Base-by-base conservation (phyloP, 1,284 basidiomycete genomes). In the Tilletia horrida region DNA sequence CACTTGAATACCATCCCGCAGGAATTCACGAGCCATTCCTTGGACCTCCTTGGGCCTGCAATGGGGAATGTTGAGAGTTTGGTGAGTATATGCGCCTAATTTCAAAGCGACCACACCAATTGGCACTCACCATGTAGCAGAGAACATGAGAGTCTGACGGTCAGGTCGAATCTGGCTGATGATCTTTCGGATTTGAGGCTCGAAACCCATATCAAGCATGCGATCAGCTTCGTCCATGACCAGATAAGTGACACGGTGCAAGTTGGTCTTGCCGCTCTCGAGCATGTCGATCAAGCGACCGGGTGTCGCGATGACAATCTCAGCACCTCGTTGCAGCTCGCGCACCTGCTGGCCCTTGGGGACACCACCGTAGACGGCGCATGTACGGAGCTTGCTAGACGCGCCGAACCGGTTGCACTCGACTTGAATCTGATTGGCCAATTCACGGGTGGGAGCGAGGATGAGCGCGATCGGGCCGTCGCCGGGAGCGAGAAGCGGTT, bases 141-240 rank as follows among this genome's bases (percentile, higher is more conserved):
- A 97, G 86, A 99, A 99, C 83, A 84, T 84, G 75, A 84, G 81
- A 59, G 84, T 84, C 82, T 97, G 94, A 81, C 93, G 89, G 85
- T 97, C 94, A 48, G 93, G 94, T 55, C 94, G 89, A 80, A 97
- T 96, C 85, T 98, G 95, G 76, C 89, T 86, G 75, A 98, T 90
- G 78, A 97, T 97, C 86, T 98, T 98, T 83, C 94, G 88, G 82
- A 98, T 98, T 83, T 98, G 95, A 68, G 95, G 95, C 85, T 98
- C 95, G 85, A 98, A 98, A 87, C 95, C 93, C 93, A 95, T 95
- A 85, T 95, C 92, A 73, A 95, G 87, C 92, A 95, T 95, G 77
- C 93, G 91, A 85, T 97, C 95, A 67, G 95, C 95, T 84, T 98
- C 96, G 83, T 98, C 95, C 90, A 98, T 93, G 81, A 98, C 95